Conservation (phyloP, 352 stramenopile genomes). For the Blastocystis sp. region DNA sequence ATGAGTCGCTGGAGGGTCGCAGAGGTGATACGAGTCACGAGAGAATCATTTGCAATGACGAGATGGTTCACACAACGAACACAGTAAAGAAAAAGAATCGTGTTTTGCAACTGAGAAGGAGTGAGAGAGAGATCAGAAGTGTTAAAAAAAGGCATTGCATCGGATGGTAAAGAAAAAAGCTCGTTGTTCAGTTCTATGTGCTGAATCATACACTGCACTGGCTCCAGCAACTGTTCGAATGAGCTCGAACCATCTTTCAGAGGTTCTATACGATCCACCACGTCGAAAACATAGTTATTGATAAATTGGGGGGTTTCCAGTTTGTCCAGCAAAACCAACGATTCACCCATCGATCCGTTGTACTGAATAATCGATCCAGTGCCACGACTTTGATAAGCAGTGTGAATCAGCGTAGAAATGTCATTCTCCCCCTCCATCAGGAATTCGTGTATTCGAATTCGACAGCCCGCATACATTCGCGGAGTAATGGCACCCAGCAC, state of each 20-base stretch:
- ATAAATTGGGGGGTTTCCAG: slow-evolving; percentile 12
- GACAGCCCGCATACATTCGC: slow-evolving; percentile 51
- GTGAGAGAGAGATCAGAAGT: not conserved
- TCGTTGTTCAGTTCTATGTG: not conserved
- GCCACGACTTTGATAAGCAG: slow-evolving; percentile 49
- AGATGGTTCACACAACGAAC: slow-evolving; percentile 28
- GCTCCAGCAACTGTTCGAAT: not conserved
- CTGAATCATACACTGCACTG: not conserved
- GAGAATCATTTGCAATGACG: not conserved
- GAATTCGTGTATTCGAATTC: slow-evolving; percentile 57
- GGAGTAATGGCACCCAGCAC: slow-evolving; percentile 43
- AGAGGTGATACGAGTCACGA: not conserved
- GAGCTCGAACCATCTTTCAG: not conserved
- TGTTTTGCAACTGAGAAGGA: slow-evolving; percentile 25
- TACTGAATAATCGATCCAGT: slow-evolving; percentile 50
- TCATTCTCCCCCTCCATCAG: slow-evolving; percentile 54
- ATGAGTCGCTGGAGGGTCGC: not conserved
- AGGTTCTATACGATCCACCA: slow-evolving; percentile 34
- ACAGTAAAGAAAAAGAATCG: slow-evolving; percentile 17
- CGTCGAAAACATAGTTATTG: slow-evolving; percentile 53
- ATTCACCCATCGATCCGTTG: slow-evolving; percentile 37
- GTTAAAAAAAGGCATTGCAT: slow-evolving; percentile 38
- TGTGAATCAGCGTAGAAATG: slow-evolving; percentile 5
- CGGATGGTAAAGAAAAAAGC: not conserved
- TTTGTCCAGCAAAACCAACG: slow-evolving; percentile 34